These are phyloP conservation scores for Hibiscus syriacus DNA, from an alignment of 345 rosid genomes.

Conservation along the genomic window DNA sequence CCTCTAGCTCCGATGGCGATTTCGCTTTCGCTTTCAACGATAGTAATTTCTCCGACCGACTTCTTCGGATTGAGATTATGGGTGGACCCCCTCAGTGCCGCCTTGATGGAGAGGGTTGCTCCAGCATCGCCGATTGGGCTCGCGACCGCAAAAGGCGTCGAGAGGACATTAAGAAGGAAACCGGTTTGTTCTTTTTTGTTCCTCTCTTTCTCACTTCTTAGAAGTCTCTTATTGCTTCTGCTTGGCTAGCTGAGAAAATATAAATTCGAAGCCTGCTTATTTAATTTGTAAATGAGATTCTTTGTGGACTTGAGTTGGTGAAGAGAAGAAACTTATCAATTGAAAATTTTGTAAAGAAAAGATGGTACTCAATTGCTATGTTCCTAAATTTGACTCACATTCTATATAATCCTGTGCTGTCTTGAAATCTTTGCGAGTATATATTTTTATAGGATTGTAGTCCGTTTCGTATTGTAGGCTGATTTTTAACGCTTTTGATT, in stretches of 20 bases:
- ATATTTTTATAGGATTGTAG: background rate
- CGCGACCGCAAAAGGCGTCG: conserved; percentile 84
- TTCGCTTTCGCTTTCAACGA: conserved; percentile 97
- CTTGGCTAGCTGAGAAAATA: background rate
- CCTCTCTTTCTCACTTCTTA: too few relatives aligned
- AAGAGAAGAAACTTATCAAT: background rate
- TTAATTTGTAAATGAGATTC: background rate
- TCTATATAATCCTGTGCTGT: background rate
- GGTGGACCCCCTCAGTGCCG: conserved; percentile 44
- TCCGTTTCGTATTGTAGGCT: background rate
- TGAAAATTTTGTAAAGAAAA: background rate
- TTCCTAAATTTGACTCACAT: background rate
- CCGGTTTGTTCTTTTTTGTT: conserved; percentile 26
- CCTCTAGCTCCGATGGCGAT: conserved; percentile 62
- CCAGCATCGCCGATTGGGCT: conserved; percentile 89
- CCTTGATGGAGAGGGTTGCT: conserved; percentile 65
- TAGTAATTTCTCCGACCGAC: conserved; percentile 93
- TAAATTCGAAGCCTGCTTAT: background rate
- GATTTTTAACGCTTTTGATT: background rate
- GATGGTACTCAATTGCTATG: background rate
- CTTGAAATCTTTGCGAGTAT: background rate
- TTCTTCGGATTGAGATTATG: conserved; percentile 95
- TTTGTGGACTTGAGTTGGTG: background rate
- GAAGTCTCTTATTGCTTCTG: background rate
- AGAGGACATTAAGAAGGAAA: conserved; percentile 69